Evolutionary conservation across 2,329 filamentous ascomycete genomes (phyloP).

Genomic region (Magnaporthiopsis poae): DNA sequence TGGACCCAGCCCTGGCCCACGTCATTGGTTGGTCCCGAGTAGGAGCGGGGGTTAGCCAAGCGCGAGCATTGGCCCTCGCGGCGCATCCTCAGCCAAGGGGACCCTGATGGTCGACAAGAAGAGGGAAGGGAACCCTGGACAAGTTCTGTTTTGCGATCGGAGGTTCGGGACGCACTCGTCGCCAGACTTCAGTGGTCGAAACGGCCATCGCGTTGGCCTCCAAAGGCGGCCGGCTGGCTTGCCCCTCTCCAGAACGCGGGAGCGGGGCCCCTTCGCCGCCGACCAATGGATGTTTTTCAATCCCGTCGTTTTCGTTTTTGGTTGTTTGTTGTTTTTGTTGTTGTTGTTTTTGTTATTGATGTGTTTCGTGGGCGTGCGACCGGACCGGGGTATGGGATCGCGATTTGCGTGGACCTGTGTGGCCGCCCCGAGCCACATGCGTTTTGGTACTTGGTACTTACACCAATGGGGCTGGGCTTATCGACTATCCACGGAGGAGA

Average conservation of each 20-base stretch:
- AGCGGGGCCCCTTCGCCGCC: background rate
- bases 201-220: background rate
- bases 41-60: constrained; percentile 3
- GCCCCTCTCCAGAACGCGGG: too few relatives aligned
- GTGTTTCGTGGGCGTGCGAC: background rate
- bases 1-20: constrained; percentile 10
- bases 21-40: constrained; percentile 12
- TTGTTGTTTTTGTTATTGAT: background rate
- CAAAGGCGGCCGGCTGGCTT: background rate
- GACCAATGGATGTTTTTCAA: background rate
- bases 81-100: constrained; percentile 17
- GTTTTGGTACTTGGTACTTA: background rate
- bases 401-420: background rate
- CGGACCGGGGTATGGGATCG: background rate
- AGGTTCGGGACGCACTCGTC: background rate
- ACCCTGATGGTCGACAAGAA: background rate
- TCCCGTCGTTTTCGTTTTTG: background rate
- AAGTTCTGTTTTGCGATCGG: background rate
- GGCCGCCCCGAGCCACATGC: background rate
- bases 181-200: background rate
- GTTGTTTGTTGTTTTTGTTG: background rate
- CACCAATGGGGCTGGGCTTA: background rate
- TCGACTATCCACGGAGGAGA: background rate
- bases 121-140: background rate
- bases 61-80: constrained; percentile 14